Evolutionary conservation across 2,329 filamentous ascomycete genomes (phyloP), one percentile per base, ranked within the genome.

Genomic region (Dactylellina leptospora): DNA sequence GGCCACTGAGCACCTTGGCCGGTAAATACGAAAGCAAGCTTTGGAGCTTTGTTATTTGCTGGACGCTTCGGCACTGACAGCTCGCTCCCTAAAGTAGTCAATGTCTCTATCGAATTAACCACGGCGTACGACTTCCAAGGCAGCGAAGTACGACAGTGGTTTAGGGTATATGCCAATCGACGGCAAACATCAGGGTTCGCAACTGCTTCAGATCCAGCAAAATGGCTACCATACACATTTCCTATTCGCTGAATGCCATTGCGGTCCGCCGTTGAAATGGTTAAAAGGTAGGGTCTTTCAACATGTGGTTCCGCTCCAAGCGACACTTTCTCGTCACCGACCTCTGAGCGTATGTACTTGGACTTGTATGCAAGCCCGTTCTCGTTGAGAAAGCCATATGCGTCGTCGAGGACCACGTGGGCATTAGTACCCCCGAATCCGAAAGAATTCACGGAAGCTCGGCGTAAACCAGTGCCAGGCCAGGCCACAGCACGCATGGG

Each of bases 1-100:
- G 76, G 74, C 80, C 81, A 83, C 56, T 83, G 82, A 0, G 81
- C 81, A 2, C 82, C 82, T 63, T 83, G 82, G 2, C 82, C 82
- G 0, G 81, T 83, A 74, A 83, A 83, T 23, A 81, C 42, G 28
- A 66, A 58, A 4, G 61, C 61, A 23, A 66, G 28, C 5, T 48
- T 27, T 16, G 61, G 61, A 9, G 4, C 38, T 22, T 22, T 53
- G 4, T 13, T 36, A 3, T 13, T 5, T 6, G 22, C 20, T 13
- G 16, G 33, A 3, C 42, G 62, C 25, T 23, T 42, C 11, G 62
- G 62, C n/a, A 38, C 10, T 6, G 62, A 68, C 0, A 68, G 6
- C 16, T 20, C 44, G 2, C n/a, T 33, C 13, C 10, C 1, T 11
- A 28, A 10, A 9, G 33, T 51, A n/a, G 10, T 10, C 16, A 40